Percentiles rank a stretch among this genome's conserved stretches.
Evolutionary conservation across 306 rosid genomes (phyloP).

Genomic region (Trifolium repens): DNA sequence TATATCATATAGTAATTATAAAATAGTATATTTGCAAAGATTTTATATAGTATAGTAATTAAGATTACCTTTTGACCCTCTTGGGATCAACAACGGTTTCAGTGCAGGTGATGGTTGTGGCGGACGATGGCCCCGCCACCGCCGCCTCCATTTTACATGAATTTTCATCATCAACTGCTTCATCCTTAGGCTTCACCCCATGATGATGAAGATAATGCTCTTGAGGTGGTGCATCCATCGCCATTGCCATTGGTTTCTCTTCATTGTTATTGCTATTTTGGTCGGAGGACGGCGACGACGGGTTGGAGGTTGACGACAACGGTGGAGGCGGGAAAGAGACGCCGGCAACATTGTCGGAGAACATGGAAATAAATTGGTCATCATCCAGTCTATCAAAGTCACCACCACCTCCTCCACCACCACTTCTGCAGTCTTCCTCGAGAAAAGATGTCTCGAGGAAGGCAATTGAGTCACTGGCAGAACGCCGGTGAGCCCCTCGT

Average conservation of each 20-base stretch:
- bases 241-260: conserved; percentile 54
- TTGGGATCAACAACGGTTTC: conserved; percentile 73
- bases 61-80: conserved; percentile 85
- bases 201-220: conserved; percentile 12
- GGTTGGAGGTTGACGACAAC: conserved; percentile 55
- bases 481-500: conserved; percentile 73
- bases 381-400: conserved; percentile 75
- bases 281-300: conserved; percentile 86
- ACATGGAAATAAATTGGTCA: conserved; percentile 86
- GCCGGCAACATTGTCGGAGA: conserved; percentile 62
- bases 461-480: conserved; percentile 83
- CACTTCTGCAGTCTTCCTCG: conserved; percentile 60
- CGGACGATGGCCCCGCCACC: conserved; percentile 37
- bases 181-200: conserved; percentile 58
- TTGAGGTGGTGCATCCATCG: conserved; percentile 27
- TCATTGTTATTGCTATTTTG: conserved; percentile 72
- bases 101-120: conserved; percentile 43
- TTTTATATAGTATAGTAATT: conserved; percentile 1
- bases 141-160: conserved; percentile 29
- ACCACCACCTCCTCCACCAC: conserved; percentile 37
- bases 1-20: background rate
- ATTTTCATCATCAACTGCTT: conserved; percentile 67
- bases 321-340: conserved; percentile 47
- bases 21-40: conserved; percentile 10
- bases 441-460: conserved; percentile 69